Conservation (phyloP, 1,139 yeast genomes). For the Debaryomyces fabryi region DNA sequence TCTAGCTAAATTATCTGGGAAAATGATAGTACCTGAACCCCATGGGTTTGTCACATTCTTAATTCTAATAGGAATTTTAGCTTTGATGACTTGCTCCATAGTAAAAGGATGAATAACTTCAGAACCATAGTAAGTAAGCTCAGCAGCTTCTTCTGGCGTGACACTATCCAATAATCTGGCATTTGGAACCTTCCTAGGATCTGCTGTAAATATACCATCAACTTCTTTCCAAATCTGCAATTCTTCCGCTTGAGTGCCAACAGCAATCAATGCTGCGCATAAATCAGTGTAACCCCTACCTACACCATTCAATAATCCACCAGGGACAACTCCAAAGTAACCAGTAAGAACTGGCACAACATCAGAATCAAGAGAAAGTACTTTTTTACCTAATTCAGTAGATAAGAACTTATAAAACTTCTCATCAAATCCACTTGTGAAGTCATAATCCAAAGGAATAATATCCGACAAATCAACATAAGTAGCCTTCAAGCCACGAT, state of each 20-base stretch:
- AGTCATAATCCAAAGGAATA: conserved; percentile 61
- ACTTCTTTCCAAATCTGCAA: conserved; percentile 98
- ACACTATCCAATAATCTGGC: conserved; percentile 86
- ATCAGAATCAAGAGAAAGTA: conserved; percentile 47
- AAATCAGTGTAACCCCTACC: conserved; percentile 98
- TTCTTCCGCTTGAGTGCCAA: conserved; percentile 89
- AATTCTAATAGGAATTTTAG: conserved; percentile 93
- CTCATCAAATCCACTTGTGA: conserved; percentile 61
- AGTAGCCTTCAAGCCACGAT: conserved; percentile 72
- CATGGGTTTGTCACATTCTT: conserved; percentile 92
- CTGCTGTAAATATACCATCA: conserved; percentile 98
- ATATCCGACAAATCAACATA: conserved; percentile 80
- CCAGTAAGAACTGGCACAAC: conserved; percentile 93
- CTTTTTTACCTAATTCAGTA: conserved; percentile 56
- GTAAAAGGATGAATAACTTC: conserved; percentile 99
- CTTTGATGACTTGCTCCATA: conserved; percentile 97
- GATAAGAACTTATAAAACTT: conserved; percentile 68
- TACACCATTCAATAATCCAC: conserved; percentile 87
- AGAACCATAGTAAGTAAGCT: conserved; percentile 93
- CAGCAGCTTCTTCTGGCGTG: conserved; percentile 98
- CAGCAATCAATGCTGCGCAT: conserved; percentile 96
- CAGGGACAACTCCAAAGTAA: conserved; percentile 91
- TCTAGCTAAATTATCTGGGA: conserved; percentile 84
- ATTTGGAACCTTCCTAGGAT: conserved; percentile 90
- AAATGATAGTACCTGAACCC: conserved; percentile 90